Percentiles rank a stretch among this genome's conserved stretches.
Evolutionary conservation across 1,284 basidiomycete species (phyloP).

Genomic region (Microbotryum scabiosae): DNA sequence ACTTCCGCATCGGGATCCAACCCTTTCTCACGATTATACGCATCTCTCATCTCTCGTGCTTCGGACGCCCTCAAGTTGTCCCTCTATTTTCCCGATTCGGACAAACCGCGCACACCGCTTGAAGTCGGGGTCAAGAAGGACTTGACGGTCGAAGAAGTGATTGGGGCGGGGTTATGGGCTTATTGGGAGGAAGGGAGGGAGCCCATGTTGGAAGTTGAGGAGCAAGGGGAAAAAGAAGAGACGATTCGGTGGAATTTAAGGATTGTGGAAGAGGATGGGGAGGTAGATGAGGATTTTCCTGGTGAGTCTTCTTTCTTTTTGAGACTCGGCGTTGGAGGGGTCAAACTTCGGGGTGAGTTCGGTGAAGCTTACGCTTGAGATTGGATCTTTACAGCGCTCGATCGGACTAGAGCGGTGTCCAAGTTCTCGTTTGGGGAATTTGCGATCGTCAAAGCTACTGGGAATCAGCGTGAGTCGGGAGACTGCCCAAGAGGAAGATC

Average conservation of each 20-base stretch:
- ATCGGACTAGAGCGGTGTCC: conserved; percentile 70
- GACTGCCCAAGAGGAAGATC: neutral
- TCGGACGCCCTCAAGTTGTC: conserved; percentile 52
- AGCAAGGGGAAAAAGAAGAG: conserved; percentile 46
- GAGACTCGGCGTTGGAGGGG: neutral
- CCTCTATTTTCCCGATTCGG: conserved; percentile 80
- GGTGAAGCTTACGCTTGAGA: neutral
- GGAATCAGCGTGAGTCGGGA: conserved; percentile 58
- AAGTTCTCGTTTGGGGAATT: conserved; percentile 90
- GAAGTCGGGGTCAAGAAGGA: conserved; percentile 66
- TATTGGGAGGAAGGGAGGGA: conserved; percentile 83
- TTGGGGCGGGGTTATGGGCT: conserved; percentile 81
- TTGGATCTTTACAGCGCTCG: conserved; percentile 59
- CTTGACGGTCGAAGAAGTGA: conserved; percentile 87
- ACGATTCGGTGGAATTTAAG: conserved; percentile 89
- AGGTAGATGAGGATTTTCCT: conserved; percentile 97
- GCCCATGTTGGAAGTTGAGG: conserved; percentile 57
- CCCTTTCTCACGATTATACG: conserved; percentile 73
- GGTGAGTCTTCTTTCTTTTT: conserved; percentile 47
- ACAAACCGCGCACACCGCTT: conserved; percentile 48
- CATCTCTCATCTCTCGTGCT: conserved; percentile 49
- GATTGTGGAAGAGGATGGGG: conserved; percentile 93
- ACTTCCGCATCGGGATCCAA: conserved; percentile 47
- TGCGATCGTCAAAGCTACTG: conserved; percentile 64
- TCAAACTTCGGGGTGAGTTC: too few species aligned